These are phyloP conservation scores for Penicillium hesseltinei DNA, from an alignment of 2,329 filamentous ascomycete genomes.

Conservation along the genomic window DNA sequence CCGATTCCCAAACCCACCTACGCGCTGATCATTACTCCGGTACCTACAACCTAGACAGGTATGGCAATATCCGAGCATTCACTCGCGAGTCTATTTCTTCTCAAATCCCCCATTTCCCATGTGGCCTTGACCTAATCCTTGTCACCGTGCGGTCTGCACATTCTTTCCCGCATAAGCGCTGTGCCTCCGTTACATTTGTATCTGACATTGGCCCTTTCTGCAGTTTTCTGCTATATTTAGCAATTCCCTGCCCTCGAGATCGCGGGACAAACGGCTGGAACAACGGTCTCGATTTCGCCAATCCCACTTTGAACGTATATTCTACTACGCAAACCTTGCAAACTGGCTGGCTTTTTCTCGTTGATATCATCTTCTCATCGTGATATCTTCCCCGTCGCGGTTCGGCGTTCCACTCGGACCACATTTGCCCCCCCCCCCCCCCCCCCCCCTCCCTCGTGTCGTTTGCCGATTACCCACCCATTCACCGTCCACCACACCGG, in stretches of 20 bases:
- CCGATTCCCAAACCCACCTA: not conserved
- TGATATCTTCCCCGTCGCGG: constrained; percentile 12
- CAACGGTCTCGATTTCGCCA: constrained; percentile 14
- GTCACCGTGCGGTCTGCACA: constrained; percentile 4
- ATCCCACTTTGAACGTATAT: constrained; percentile 1
- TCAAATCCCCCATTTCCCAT: not conserved
- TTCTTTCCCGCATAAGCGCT: constrained; percentile 19
- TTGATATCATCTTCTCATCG: constrained; percentile 7
- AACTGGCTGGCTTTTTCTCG: not conserved
- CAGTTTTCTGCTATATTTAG: constrained; percentile 39
- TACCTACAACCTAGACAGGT: constrained; percentile 16
- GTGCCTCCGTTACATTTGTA: constrained; percentile 22
- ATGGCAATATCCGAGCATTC: constrained; percentile 18
- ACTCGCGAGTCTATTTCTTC: constrained; percentile 9
- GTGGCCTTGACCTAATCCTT: constrained; percentile 1
- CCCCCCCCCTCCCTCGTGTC: constrained; percentile 10
- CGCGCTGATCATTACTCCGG: constrained; percentile 28
- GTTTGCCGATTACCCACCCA: constrained; percentile 9
- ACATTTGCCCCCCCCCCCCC: constrained; percentile 12
- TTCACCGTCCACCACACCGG: not conserved
- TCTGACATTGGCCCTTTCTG: constrained; percentile 28
- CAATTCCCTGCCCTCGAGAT: constrained; percentile 24
- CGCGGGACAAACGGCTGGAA: constrained; percentile 26
- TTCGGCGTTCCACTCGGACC: constrained; percentile 11
- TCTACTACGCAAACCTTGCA: not conserved